A percentile compares a stretch with the other conserved stretches of the same genome.
These are phyloP conservation scores for Moesziomyces sp. DNA, from an alignment of 1,284 basidiomycete genomes.

Conservation along the genomic window DNA sequence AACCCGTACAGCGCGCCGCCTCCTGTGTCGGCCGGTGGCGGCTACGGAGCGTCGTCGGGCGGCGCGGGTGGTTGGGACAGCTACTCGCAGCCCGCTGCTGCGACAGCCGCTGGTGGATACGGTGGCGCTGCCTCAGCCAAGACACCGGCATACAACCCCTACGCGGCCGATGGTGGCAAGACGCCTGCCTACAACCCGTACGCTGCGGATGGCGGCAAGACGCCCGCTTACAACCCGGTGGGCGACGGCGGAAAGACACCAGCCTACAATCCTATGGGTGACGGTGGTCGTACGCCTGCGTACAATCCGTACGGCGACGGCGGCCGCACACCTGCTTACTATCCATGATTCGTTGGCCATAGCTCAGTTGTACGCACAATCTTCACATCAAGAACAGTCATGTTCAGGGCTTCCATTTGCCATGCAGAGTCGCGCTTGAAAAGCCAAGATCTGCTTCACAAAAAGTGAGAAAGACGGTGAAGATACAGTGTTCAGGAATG, in stretches of 20 bases:
- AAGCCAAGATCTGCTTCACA: too few relatives aligned
- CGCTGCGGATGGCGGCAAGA: constrained; percentile 50
- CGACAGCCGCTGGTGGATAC: constrained; percentile 20
- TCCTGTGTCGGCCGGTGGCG: constrained; percentile 23
- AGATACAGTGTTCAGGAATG: too few relatives aligned
- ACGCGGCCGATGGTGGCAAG: constrained; percentile 39
- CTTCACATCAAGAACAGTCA: not conserved
- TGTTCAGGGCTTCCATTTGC: too few relatives aligned
- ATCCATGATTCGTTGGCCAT: not conserved
- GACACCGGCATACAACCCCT: constrained; percentile 43
- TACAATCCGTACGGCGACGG: constrained; percentile 52
- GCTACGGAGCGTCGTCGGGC: constrained; percentile 21
- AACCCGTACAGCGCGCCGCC: constrained; percentile 40
- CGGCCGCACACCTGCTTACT: constrained; percentile 31
- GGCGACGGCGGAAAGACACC: constrained; percentile 63
- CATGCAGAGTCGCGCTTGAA: too few relatives aligned
- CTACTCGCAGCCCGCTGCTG: constrained; percentile 38
- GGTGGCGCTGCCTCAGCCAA: constrained; percentile 19
- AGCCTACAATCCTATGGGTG: constrained; percentile 52
- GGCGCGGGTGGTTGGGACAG: constrained; percentile 21
- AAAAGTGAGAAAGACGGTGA: too few relatives aligned
- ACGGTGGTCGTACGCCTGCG: constrained; percentile 49
- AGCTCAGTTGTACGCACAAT: not conserved
- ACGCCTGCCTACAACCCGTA: constrained; percentile 44
- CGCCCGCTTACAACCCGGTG: constrained; percentile 54